phyloP scores from a whole-genome alignment of 306 rosid species.

The Albizia julibrissin region DNA sequence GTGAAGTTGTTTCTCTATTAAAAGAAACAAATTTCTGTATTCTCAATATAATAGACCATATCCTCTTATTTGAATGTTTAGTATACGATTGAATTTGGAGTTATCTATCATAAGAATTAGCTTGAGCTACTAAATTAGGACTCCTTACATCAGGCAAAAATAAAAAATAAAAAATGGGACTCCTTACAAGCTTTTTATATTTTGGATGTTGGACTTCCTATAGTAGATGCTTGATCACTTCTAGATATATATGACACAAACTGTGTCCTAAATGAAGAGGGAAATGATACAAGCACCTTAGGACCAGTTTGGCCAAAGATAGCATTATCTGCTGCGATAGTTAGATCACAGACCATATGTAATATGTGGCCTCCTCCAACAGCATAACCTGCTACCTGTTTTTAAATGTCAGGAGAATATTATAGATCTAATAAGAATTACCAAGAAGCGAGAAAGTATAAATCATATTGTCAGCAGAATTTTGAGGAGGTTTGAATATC shows the following conservation, averaged over 20 bases:
- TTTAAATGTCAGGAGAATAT: conserved; percentile 26
- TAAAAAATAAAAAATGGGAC: too few species aligned
- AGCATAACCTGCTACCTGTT: conserved; percentile 95
- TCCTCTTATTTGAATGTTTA: background rate
- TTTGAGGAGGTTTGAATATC: background rate
- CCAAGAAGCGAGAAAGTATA: background rate
- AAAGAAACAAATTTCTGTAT: background rate
- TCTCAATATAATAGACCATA: background rate
- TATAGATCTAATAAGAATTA: conserved; percentile 18
- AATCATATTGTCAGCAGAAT: background rate
- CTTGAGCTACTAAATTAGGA: background rate
- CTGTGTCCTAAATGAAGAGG: background rate
- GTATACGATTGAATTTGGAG: background rate
- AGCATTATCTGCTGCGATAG: conserved; percentile 92
- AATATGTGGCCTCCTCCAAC: conserved; percentile 86
- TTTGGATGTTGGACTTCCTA: background rate
- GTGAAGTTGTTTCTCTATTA: background rate
- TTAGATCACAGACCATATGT: conserved; percentile 90
- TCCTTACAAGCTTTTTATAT: too few species aligned
- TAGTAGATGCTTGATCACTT: background rate
- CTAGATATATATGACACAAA: background rate
- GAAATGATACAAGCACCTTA: conserved; percentile 55
- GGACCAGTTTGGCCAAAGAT: conserved; percentile 98
- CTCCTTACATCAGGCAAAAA: too few species aligned
- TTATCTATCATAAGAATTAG: background rate